Evolutionary conservation across 2,329 filamentous ascomycete species (phyloP).

Genomic region (Arthroderma sp.): DNA sequence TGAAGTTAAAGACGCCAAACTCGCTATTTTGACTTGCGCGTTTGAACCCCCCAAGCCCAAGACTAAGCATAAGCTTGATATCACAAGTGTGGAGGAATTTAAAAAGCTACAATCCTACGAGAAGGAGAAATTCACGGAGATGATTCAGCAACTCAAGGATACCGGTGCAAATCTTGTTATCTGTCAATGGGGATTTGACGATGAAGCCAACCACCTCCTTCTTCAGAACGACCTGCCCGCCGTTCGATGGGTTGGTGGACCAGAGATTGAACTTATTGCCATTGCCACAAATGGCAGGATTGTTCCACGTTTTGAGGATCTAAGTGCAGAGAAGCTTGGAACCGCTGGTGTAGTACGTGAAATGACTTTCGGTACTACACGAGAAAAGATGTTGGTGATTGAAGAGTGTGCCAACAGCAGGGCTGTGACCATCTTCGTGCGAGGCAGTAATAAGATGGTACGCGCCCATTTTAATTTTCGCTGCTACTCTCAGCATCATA

Average conservation of each 20-base stretch:
- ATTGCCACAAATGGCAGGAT: slow-evolving; percentile 98
- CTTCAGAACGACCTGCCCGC: slow-evolving; percentile 93
- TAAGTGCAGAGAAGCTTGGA: slow-evolving; percentile 82
- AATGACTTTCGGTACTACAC: slow-evolving; percentile 91
- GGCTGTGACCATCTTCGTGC: slow-evolving; percentile 89
- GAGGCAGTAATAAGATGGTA: slow-evolving; percentile 99
- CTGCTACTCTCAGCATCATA: background rate
- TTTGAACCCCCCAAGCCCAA: slow-evolving; percentile 99
- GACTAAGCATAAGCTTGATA: slow-evolving; percentile 98
- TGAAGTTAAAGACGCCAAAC: slow-evolving; percentile 87
- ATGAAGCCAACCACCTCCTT: slow-evolving; percentile 94
- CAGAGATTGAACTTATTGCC: slow-evolving; percentile 95
- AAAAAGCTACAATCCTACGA: slow-evolving; percentile 96
- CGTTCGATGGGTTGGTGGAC: slow-evolving; percentile 93
- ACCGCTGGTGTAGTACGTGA: slow-evolving; percentile 80
- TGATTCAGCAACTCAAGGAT: slow-evolving; percentile 97
- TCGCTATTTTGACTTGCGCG: slow-evolving; percentile 92
- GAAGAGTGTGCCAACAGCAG: slow-evolving; percentile 97
- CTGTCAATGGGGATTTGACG: slow-evolving; percentile 99
- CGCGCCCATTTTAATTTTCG: slow-evolving; percentile 18
- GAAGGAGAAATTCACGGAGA: slow-evolving; percentile 89
- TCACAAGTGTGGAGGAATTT: slow-evolving; percentile 93
- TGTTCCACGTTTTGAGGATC: slow-evolving; percentile 90
- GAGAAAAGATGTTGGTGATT: slow-evolving; percentile 99
- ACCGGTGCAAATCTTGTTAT: slow-evolving; percentile 95